phyloP scores from a whole-genome alignment of 352 stramenopile species.

The Globisporangium emineosum region DNA sequence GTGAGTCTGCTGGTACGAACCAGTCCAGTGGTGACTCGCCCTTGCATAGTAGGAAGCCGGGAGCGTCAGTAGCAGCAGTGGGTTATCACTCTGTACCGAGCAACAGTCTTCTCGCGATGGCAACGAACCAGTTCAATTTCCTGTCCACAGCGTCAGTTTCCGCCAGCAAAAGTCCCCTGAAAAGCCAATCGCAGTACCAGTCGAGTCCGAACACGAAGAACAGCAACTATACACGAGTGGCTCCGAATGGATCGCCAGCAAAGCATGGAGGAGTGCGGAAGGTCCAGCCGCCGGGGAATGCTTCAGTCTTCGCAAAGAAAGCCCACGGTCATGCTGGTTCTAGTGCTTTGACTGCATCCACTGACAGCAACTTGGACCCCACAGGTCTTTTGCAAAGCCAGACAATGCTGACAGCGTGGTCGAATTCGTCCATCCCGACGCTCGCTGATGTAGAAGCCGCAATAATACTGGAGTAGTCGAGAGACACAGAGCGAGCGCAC shows the following conservation, averaged over 20 bases:
- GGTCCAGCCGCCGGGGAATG: slow-evolving; percentile 10
- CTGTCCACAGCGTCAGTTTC: slow-evolving; percentile 5
- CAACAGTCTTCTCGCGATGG: slow-evolving; percentile 34
- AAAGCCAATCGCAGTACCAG: slow-evolving; percentile 7
- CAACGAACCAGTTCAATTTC: slow-evolving; percentile 48
- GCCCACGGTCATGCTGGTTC: not conserved
- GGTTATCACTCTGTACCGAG: slow-evolving; percentile 9
- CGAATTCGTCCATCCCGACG: slow-evolving; percentile 12
- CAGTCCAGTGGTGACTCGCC: not conserved
- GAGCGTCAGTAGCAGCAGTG: not conserved
- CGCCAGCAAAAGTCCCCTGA: not conserved
- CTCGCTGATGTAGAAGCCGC: not conserved
- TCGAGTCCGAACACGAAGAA: slow-evolving; percentile 1
- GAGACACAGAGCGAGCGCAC: not conserved
- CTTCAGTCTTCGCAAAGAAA: slow-evolving; percentile 8
- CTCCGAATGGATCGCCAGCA: not conserved
- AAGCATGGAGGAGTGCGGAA: not conserved
- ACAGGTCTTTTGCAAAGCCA: not conserved
- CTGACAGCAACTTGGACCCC: not conserved
- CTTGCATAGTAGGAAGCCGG: not conserved
- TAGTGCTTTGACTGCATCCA: not conserved
- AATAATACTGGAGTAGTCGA: not conserved
- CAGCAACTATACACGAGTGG: not conserved
- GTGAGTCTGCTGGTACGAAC: slow-evolving; percentile 2
- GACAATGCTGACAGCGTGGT: slow-evolving; percentile 16